phyloP scores from a whole-genome alignment of 805 yeast species.

The Sungouiella thailandica region DNA sequence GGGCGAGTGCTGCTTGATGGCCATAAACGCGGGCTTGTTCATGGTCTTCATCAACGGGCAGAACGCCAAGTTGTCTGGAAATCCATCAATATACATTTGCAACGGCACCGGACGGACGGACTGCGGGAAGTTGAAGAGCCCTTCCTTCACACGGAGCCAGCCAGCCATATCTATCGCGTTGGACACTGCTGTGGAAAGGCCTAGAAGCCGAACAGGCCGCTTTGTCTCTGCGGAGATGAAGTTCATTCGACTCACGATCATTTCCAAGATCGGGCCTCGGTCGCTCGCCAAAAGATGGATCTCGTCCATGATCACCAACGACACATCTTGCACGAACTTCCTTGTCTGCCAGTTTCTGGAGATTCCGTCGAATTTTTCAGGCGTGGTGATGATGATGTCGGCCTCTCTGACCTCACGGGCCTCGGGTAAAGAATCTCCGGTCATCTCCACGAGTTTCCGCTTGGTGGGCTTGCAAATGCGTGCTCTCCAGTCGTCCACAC shows the following conservation, averaged over 20 bases:
- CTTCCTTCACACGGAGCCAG: constrained; percentile 73
- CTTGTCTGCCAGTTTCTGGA: constrained; percentile 82
- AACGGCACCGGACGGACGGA: constrained; percentile 83
- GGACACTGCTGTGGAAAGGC: constrained; percentile 82
- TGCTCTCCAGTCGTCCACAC: constrained; percentile 75
- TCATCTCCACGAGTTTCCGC: constrained; percentile 63
- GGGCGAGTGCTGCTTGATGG: constrained; percentile 88
- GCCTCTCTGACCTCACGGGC: constrained; percentile 62
- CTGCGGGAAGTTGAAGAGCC: constrained; percentile 74
- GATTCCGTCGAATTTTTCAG: constrained; percentile 84
- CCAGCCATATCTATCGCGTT: constrained; percentile 84
- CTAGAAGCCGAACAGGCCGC: constrained; percentile 59
- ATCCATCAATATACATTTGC: constrained; percentile 84
- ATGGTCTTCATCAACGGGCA: constrained; percentile 81
- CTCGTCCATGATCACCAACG: constrained; percentile 81
- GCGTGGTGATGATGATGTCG: constrained; percentile 75
- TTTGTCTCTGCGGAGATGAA: constrained; percentile 58
- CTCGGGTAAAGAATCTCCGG: constrained; percentile 80
- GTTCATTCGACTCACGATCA: constrained; percentile 86
- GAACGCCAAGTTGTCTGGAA: constrained; percentile 75
- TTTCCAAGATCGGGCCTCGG: constrained; percentile 81
- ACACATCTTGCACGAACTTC: constrained; percentile 67
- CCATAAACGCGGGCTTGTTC: constrained; percentile 90
- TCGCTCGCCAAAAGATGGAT: constrained; percentile 80
- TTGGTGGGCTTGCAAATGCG: constrained; percentile 44